Percentiles rank a stretch among this genome's conserved stretches.
Conservation (phyloP, 2,329 filamentous ascomycete genomes). For the Penicillium glabrum region DNA sequence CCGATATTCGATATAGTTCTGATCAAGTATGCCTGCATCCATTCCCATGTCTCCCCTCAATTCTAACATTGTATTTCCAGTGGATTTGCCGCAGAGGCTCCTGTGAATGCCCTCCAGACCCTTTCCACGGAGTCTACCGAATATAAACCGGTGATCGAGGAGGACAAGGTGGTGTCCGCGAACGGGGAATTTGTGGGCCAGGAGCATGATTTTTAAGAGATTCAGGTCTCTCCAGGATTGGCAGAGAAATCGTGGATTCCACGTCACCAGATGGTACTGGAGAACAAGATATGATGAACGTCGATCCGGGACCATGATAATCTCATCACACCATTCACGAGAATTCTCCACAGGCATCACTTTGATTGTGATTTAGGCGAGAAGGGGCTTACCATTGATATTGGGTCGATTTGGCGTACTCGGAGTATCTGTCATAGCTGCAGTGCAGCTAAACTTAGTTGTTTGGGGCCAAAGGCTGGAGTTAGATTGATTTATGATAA, state of each 20-base stretch:
- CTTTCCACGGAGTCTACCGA: slow-evolving; percentile 63
- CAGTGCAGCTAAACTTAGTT: neutral
- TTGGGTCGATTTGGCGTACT: neutral
- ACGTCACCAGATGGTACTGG: neutral
- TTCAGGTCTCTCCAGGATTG: neutral
- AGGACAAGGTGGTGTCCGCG: slow-evolving; percentile 68
- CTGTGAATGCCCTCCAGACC: slow-evolving; percentile 66
- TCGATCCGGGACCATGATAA: neutral
- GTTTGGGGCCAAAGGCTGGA: neutral
- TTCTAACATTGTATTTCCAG: slow-evolving; percentile 43
- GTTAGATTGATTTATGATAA: neutral
- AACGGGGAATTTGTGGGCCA: slow-evolving; percentile 19
- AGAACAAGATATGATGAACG: neutral
- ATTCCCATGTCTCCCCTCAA: neutral
- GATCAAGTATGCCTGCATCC: slow-evolving; percentile 39
- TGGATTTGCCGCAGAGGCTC: slow-evolving; percentile 74
- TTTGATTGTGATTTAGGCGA: neutral
- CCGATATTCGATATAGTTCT: slow-evolving; percentile 28
- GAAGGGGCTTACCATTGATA: neutral
- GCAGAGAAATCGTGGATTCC: neutral
- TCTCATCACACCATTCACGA: neutral
- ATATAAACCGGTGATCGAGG: slow-evolving; percentile 69
- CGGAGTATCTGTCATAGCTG: neutral
- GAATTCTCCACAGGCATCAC: neutral
- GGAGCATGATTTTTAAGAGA: neutral